These are phyloP conservation scores for Xylariales sp. DNA, from an alignment of 2,329 filamentous ascomycete species.

Conservation along the genomic window DNA sequence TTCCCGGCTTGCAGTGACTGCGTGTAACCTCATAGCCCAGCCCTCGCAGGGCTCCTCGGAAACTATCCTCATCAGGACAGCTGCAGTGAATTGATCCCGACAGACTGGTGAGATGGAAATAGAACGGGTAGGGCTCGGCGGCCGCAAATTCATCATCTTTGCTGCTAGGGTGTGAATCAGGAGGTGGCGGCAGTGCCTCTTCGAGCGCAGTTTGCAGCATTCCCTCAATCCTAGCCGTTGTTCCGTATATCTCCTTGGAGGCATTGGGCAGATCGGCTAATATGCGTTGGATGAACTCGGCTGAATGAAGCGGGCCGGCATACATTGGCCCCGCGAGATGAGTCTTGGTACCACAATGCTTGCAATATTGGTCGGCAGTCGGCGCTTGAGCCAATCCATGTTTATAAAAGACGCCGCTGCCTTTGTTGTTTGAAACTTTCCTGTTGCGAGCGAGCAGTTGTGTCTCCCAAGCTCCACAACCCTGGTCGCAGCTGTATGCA, in stretches of 20 bases:
- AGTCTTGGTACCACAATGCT: constrained; percentile 81
- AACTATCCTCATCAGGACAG: constrained; percentile 71
- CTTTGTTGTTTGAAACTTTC: constrained; percentile 64
- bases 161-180: constrained; percentile 15
- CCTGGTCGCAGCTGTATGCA: constrained; percentile 83
- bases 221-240: constrained; percentile 75
- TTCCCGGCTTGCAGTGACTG: constrained; percentile 85
- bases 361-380: constrained; percentile 60
- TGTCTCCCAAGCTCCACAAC: constrained; percentile 87
- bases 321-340: constrained; percentile 95
- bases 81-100: constrained; percentile 74
- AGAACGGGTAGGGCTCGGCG: constrained; percentile 78
- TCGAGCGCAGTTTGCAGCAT: constrained; percentile 89
- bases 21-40: constrained; percentile 80
- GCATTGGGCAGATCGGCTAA: constrained; percentile 66
- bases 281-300: constrained; percentile 75
- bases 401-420: constrained; percentile 68
- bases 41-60: constrained; percentile 76
- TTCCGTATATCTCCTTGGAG: constrained; percentile 70
- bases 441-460: constrained; percentile 73
- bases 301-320: constrained; percentile 81
- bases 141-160: constrained; percentile 52
- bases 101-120: constrained; percentile 71
- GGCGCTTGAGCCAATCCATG: constrained; percentile 71
- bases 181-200: constrained; percentile 46